Base-by-base conservation (phyloP, 768 basidiomycete genomes). In the Russula olivacea region DNA sequence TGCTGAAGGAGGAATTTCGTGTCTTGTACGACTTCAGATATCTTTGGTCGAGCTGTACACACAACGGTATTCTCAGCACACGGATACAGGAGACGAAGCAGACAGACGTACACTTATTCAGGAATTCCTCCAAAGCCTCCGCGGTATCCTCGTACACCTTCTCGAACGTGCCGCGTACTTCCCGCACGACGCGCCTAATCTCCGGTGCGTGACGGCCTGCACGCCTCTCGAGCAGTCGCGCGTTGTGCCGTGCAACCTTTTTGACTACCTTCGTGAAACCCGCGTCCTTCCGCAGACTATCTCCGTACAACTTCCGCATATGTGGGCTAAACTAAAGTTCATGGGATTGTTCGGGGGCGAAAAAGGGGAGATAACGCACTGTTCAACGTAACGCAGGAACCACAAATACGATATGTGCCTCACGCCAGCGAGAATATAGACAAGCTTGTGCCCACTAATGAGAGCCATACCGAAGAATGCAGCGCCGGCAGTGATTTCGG, bases 191-290 rank as follows among this genome's bases (percentile, higher is more conserved):
- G 32, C 91, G 81, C 73, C 82, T 81, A 63, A 98, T 81, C 69
- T 92, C 89, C 0, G 91, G 90, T 8, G 84, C 90, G 74, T 94
- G 91, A 54, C 81, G 82, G n/a, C 84, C 87, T 12, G 91, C 90
- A 34, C 83, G 82, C 11, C 81, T 83, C 69, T 92, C 90, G 28
- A 96, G 72, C 8, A 89, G 79, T 32, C 82, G 81, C 0, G 86
- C 91, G 65, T 93, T 91, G 76, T 87, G 88, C 71, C 81, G 86
- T 4, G 94, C 94, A 11, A 95, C 92, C 63, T 81, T 90, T 76
- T 94, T 95, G 74, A 99, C 87, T n/a, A 98, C 95, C 77, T 98
- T 97, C 69, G 96, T 92, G 66, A 98, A 90, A 56, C 97, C 97
- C 1, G 95, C 96, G 62, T 98, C 96, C 74, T 94, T 93, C 66